Base-by-base conservation (phyloP, 768 basidiomycete species). In the Pisolithus orientalis region DNA sequence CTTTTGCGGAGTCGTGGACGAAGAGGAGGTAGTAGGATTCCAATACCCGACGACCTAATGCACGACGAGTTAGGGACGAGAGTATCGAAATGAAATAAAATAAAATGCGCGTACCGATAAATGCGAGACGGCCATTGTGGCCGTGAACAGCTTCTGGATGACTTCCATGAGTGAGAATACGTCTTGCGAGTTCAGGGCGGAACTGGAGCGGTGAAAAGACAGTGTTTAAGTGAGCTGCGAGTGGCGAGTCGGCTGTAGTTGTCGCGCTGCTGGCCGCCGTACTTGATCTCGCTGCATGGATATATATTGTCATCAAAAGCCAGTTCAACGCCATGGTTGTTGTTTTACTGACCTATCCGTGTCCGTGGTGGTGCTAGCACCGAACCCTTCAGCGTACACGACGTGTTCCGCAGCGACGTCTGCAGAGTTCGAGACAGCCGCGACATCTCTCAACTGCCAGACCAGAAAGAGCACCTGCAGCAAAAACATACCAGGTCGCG, bases 161-260 rank as follows among this genome's bases (percentile, higher is more conserved):
- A 68, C 87, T 89, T 6, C 76, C 75, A 63, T 93, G 90, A 3
- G 90, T 93, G 57, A 92, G 71, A 55, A 89, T 75, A 53, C 90
- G 80, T 57, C 75, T 75, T 7, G 87, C 85, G 44, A 90, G 73
- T 57, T 87, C 84, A 5, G 75, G 73, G 11, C 86, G 80, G 65
- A 93, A 92, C 46, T 78, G 70, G 45, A 92, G 72, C 13, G 84
- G 78, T 4, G 78, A 67, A 58, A 89, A 90, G 49, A 87, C 70
- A 32, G 74, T 70, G 59, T 81, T 75, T 37, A 89, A 72, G 65
- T 91, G 85, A 32, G 76, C 70, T 27, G 76, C 65, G 39, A 82
- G 70, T 39, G 52, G 62, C 10, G 64, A 46, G 13, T 64, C 58
- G 40, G 49, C 54, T 43, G 54, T 52, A 44, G 51, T 48, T 49